phyloP scores from a whole-genome alignment of 2,329 filamentous ascomycete species.

The Periconia macrospinosa region DNA sequence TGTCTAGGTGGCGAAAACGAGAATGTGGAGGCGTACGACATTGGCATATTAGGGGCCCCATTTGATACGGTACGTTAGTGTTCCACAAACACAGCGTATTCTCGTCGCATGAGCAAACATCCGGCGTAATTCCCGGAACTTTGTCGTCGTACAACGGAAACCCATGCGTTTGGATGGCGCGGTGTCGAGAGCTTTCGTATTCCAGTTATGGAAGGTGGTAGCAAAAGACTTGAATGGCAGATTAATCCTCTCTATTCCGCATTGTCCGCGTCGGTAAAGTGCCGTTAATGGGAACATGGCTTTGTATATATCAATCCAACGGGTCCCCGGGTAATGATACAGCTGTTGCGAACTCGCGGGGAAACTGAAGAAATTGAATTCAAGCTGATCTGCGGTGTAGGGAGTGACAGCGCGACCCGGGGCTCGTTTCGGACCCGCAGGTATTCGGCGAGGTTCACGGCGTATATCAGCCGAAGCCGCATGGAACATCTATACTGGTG shows the following conservation, averaged over 20 bases:
- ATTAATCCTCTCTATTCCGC: no score
- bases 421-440: constrained; percentile 55
- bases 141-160: no score
- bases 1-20: constrained; percentile 43
- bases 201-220: no score
- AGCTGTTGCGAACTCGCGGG: not conserved
- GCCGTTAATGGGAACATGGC: no score
- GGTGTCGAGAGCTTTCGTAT: no score
- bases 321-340: not conserved
- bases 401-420: constrained; percentile 57
- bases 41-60: constrained; percentile 53
- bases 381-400: constrained; percentile 20
- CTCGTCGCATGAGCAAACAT: not conserved
- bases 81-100: not conserved
- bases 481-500: constrained; percentile 55
- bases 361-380: not conserved
- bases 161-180: no score
- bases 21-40: constrained; percentile 49
- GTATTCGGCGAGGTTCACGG: constrained; percentile 54
- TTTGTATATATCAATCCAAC: no score
- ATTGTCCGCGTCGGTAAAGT: no score
- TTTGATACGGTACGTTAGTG: constrained; percentile 50
- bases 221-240: no score
- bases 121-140: no score
- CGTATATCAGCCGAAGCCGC: constrained; percentile 47